Percentiles rank a stretch among this genome's conserved stretches.
Conservation (phyloP, 345 rosid genomes). For the Linum usitatissimum region DNA sequence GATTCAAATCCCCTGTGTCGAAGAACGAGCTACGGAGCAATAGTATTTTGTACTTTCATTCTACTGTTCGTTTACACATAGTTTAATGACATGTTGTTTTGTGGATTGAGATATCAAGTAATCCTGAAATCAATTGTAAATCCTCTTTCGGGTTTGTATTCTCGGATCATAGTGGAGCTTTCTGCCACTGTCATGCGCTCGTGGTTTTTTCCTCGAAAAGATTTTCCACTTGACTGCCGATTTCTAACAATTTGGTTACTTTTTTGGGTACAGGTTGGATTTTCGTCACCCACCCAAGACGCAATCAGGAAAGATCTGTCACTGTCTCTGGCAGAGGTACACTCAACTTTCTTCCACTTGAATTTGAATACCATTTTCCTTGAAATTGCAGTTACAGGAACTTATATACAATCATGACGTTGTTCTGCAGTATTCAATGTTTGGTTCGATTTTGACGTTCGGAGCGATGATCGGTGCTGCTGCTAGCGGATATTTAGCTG, state of each 20-base stretch:
- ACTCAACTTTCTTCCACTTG: too few relatives aligned
- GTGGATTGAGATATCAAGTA: too few relatives aligned
- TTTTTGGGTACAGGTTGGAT: constrained; percentile 53
- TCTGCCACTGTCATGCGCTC: too few relatives aligned
- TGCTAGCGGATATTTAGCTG: constrained; percentile 30
- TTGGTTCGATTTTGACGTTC: constrained; percentile 34
- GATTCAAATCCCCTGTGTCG: too few relatives aligned
- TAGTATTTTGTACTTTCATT: too few relatives aligned
- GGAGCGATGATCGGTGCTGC: constrained; percentile 45
- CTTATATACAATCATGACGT: neutral
- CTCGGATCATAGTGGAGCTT: too few relatives aligned
- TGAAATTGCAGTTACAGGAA: neutral
- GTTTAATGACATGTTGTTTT: too few relatives aligned
- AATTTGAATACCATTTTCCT: neutral
- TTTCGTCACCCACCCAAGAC: constrained; percentile 77
- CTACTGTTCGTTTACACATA: too few relatives aligned
- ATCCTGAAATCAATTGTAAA: too few relatives aligned
- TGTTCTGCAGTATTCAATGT: constrained; percentile 27
- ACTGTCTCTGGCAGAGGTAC: constrained; percentile 54
- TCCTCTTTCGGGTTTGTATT: too few relatives aligned
- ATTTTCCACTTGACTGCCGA: neutral
- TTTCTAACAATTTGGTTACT: neutral
- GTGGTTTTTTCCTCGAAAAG: too few relatives aligned
- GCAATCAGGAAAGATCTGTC: constrained; percentile 67
- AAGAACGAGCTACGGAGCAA: too few relatives aligned